Conservation (phyloP, 208 protist species). For the Naegleria gruberi region DNA sequence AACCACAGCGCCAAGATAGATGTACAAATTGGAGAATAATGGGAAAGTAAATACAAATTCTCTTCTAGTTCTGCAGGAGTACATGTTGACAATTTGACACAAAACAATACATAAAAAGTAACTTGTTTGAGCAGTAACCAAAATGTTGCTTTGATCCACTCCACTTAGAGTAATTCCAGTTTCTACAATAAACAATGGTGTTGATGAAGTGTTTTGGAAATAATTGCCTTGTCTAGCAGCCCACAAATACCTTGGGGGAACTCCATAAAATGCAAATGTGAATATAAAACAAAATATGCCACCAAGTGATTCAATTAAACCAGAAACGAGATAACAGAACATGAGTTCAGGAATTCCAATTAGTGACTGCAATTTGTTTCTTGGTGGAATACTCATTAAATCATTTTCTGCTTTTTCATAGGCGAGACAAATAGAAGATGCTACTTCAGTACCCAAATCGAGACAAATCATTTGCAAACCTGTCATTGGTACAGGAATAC, state of each 20-base stretch:
- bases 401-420: conserved; percentile 58
- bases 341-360: neutral
- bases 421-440: conserved; percentile 52
- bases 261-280: neutral
- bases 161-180: neutral
- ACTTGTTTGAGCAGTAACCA: neutral
- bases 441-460: conserved; percentile 58
- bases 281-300: neutral
- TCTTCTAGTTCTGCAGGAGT: neutral
- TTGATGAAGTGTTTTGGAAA: neutral
- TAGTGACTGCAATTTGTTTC: too few species aligned
- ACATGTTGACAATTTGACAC: neutral
- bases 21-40: neutral
- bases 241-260: too few species aligned
- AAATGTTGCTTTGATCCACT: neutral
- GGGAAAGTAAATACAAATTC: neutral
- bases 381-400: conserved; percentile 59
- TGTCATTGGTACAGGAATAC: conserved; percentile 50
- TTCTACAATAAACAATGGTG: neutral
- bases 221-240: neutral
- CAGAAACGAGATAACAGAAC: neutral
- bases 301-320: neutral
- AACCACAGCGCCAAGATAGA: neutral
- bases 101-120: neutral
- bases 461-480: conserved; percentile 60